Evolutionary conservation across 1,284 basidiomycete genomes (phyloP).

Genomic region (Ganoderma lucidum): DNA sequence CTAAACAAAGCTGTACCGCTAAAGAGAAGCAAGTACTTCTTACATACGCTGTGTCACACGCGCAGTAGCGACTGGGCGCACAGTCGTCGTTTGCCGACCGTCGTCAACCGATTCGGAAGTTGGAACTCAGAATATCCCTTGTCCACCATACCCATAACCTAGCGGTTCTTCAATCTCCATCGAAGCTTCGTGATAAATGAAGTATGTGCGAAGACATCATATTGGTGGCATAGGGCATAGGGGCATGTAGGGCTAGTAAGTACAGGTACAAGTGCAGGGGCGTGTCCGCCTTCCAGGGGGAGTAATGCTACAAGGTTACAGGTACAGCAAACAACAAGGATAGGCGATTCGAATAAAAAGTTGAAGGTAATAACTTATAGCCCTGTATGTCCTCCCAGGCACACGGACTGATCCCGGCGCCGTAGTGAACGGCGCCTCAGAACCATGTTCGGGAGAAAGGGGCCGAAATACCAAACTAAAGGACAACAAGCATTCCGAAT

Average conservation of each 20-base stretch:
- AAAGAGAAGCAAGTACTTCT: background rate
- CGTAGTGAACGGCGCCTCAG: background rate
- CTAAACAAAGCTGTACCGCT: background rate
- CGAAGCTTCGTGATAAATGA: background rate
- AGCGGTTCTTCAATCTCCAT: background rate
- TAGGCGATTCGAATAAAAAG: background rate
- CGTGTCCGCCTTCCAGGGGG: background rate
- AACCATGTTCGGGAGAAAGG: background rate
- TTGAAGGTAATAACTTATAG: conserved; percentile 21
- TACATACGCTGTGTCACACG: background rate
- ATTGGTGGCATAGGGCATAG: background rate
- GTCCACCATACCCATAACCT: background rate
- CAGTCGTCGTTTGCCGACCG: background rate
- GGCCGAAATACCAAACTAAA: conserved; percentile 14
- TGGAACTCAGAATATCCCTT: too few species aligned
- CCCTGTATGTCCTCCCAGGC: conserved; percentile 3
- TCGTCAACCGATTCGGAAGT: background rate
- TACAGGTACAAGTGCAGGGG: background rate
- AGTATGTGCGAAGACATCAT: background rate
- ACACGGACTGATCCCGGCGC: background rate
- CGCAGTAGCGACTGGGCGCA: background rate
- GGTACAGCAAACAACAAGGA: background rate
- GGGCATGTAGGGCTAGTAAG: background rate
- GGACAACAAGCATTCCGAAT: background rate
- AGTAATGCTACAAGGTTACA: background rate